phyloP scores from a whole-genome alignment of 2,329 filamentous ascomycete genomes.

The Aspergillus sp. region DNA sequence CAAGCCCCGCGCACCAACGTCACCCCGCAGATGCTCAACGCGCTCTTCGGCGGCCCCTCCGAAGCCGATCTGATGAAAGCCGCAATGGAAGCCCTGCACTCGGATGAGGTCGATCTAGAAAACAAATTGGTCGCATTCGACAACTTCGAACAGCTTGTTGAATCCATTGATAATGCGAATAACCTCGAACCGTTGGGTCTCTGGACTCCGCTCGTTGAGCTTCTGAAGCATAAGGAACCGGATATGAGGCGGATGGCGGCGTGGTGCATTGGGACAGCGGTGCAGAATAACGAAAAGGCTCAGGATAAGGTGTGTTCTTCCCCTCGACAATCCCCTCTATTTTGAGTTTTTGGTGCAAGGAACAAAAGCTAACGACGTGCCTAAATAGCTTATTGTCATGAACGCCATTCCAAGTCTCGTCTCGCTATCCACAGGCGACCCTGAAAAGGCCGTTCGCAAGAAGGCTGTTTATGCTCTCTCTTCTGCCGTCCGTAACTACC shows the following conservation, averaged over 20 bases:
- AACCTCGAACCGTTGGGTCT: constrained; percentile 77
- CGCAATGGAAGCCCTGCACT: constrained; percentile 73
- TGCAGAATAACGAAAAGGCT: constrained; percentile 88
- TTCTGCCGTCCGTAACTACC: constrained; percentile 83
- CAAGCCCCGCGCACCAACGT: constrained; percentile 46
- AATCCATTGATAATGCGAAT: constrained; percentile 95
- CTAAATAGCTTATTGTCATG: constrained; percentile 50
- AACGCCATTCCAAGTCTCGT: constrained; percentile 72
- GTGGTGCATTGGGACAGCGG: constrained; percentile 92
- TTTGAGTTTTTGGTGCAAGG: no score
- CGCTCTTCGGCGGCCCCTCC: constrained; percentile 78
- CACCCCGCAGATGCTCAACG: constrained; percentile 68
- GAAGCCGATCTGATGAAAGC: constrained; percentile 91
- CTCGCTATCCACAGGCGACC: constrained; percentile 60
- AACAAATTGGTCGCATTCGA: constrained; percentile 84
- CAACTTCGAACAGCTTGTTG: constrained; percentile 91
- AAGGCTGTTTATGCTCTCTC: constrained; percentile 91
- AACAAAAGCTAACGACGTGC: background rate
- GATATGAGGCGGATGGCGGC: constrained; percentile 82
- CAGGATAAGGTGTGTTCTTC: constrained; percentile 65
- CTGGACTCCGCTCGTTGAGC: constrained; percentile 75
- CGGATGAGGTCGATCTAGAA: constrained; percentile 66
- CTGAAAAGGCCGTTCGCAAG: constrained; percentile 66
- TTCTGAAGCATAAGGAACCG: constrained; percentile 67
- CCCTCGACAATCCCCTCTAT: no score